Evolutionary conservation across 2,329 filamentous ascomycete species (phyloP), one percentile per base, ranked within the genome.

Genomic region (Aureobasidium sp.): DNA sequence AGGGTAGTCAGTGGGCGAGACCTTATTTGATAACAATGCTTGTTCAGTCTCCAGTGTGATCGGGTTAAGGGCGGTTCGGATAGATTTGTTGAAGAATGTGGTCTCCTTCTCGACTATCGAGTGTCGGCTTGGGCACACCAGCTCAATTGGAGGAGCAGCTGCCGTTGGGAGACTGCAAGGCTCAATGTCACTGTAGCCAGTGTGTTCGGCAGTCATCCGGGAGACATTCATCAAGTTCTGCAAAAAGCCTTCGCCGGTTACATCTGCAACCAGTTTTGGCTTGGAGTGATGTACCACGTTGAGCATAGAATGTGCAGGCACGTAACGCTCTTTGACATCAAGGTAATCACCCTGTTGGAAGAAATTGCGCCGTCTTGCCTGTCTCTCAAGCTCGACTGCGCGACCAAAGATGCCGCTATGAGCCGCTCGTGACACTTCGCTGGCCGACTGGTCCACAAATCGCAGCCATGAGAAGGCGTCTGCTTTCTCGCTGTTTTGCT

Each of bases 381-480:
- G 38, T 66, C 65, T 50, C 1, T 68, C 66, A 42, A 85, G 75
- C 47, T 82, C 77, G 1, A 85, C 71, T 3, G 88, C 86, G 34
- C 90, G 86, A 51, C 86, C 76, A 61, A 95, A 88, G 2, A 94
- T 60, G 56, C 84, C 83, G 50, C 78, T 75, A 60, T 84, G 85
- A 3, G 86, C 85, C 27, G 83, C 79, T 52, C 77, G 75, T 55
- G 85, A 86, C 1, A 82, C 83, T 58, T 97, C 90, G 8, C 77
- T 76, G 1, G 84, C 74, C 12, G 89, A 93, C 0, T 79, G 75
- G 61, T 95, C 88, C 3, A 86, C 81, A 63, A 98, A 95, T 4
- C 90, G 84, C 55, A 97, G 76, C 83, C 90, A 98, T 0, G 90
- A 91, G 68, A 97, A 97, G 2, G 83, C 79, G 12, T 81, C 79